Conservation (phyloP, 75 land plant species). For the Sequoia sempervirens region DNA sequence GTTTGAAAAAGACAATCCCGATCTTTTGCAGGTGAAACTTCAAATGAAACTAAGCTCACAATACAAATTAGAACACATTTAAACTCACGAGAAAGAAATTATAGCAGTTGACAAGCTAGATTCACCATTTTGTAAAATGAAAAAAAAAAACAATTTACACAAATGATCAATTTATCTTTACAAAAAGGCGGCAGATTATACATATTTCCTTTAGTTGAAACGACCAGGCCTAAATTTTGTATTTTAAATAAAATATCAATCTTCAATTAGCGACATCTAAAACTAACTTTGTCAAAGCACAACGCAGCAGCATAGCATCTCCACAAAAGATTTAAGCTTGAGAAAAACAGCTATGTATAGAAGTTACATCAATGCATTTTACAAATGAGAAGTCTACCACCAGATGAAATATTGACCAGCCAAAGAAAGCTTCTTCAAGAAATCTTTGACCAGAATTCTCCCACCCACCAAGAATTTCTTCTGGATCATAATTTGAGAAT, state of each 20-base stretch:
- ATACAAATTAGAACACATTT: neutral
- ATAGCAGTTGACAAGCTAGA: neutral
- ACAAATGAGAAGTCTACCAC: neutral
- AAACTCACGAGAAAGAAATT: neutral
- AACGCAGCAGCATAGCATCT: neutral
- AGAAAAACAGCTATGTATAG: neutral
- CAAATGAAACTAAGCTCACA: neutral
- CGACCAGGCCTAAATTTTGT: neutral
- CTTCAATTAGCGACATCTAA: neutral
- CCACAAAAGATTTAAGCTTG: neutral
- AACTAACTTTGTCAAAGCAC: neutral
- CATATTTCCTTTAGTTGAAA: neutral
- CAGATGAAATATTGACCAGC: neutral
- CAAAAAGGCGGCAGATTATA: neutral
- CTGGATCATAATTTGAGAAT: conserved; percentile 79
- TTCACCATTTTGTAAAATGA: neutral
- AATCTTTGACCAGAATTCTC: conserved; percentile 9
- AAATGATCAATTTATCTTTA: neutral
- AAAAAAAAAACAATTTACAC: neutral
- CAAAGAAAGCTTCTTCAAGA: neutral
- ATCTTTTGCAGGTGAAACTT: neutral
- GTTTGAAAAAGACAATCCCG: neutral
- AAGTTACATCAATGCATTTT: neutral
- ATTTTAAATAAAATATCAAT: neutral
- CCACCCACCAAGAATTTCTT: conserved; percentile 72